Percentiles rank a stretch among this genome's conserved stretches.
These are phyloP conservation scores for Tetracladium maxilliforme DNA, from an alignment of 2,329 filamentous ascomycete species.

Conservation along the genomic window DNA sequence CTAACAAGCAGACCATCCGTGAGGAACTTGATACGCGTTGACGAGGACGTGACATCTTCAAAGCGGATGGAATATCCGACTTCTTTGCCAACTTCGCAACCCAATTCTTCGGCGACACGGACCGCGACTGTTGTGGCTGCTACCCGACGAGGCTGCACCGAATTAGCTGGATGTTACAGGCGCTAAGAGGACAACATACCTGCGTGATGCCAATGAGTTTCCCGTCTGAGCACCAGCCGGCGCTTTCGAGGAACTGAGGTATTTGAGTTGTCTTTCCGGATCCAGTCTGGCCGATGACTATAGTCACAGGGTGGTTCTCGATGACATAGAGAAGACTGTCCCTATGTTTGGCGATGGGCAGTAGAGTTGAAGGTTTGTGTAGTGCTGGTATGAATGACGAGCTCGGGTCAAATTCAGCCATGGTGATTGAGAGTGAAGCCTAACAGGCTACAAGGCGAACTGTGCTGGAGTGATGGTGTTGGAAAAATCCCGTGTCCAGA, in stretches of 20 bases:
- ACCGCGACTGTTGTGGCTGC: constrained; percentile 82
- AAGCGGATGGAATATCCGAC: constrained; percentile 88
- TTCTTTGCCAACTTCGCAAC: constrained; percentile 75
- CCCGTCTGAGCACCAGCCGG: constrained; percentile 76
- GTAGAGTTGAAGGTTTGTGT: constrained; percentile 68
- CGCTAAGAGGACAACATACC: constrained; percentile 32
- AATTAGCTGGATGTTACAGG: not conserved
- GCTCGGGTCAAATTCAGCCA: constrained; percentile 36
- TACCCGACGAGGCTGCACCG: constrained; percentile 62
- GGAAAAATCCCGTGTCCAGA: no score
- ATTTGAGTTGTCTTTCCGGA: constrained; percentile 94
- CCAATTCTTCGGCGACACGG: constrained; percentile 79
- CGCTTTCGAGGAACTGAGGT: constrained; percentile 76
- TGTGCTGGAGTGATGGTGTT: no score
- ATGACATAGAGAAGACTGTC: constrained; percentile 72
- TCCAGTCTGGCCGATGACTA: constrained; percentile 86
- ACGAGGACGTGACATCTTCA: constrained; percentile 77
- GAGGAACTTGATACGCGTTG: constrained; percentile 84
- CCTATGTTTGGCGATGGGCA: constrained; percentile 77
- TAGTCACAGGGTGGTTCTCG: constrained; percentile 71
- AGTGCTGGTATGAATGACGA: constrained; percentile 61
- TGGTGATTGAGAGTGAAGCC: no score
- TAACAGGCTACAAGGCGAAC: no score
- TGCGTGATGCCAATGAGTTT: constrained; percentile 83
- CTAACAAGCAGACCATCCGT: constrained; percentile 85